Evolutionary conservation across 2,329 filamentous ascomycete species (phyloP).

Genomic region (Colletotrichum abscissum): DNA sequence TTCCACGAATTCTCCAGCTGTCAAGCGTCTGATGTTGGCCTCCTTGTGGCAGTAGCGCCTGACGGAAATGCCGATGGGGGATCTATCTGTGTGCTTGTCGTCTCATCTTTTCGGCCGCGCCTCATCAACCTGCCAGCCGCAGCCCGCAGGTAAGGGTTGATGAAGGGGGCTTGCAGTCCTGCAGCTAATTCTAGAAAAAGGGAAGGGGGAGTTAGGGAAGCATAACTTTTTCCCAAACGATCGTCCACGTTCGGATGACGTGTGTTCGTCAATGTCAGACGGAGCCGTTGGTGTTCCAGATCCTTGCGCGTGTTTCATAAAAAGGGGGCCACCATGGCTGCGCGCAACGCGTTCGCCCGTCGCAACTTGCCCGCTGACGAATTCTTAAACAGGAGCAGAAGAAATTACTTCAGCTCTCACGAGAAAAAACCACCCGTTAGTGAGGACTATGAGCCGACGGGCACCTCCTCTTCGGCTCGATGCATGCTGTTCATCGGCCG

Average conservation of each 20-base stretch:
- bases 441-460: not conserved
- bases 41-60: not conserved
- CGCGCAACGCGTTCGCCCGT: not conserved
- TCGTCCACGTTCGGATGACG: not conserved
- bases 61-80: not conserved
- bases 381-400: not conserved
- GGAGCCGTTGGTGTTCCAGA: not conserved
- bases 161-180: not conserved
- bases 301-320: conserved; percentile 8
- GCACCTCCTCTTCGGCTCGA: not conserved
- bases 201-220: not conserved
- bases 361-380: not conserved
- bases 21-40: not conserved
- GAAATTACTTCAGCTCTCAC: not conserved
- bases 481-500: not conserved
- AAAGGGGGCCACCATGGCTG: not conserved
- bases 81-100: not conserved
- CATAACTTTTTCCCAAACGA: not conserved
- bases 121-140: too few species aligned
- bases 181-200: not conserved
- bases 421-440: not conserved
- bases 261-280: not conserved
- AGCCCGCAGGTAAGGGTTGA: not conserved
- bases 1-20: not conserved
- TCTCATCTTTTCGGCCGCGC: not conserved